These are phyloP conservation scores for Xerophyta viscosa DNA, from an alignment of 106 monocot genomes.

Conservation along the genomic window DNA sequence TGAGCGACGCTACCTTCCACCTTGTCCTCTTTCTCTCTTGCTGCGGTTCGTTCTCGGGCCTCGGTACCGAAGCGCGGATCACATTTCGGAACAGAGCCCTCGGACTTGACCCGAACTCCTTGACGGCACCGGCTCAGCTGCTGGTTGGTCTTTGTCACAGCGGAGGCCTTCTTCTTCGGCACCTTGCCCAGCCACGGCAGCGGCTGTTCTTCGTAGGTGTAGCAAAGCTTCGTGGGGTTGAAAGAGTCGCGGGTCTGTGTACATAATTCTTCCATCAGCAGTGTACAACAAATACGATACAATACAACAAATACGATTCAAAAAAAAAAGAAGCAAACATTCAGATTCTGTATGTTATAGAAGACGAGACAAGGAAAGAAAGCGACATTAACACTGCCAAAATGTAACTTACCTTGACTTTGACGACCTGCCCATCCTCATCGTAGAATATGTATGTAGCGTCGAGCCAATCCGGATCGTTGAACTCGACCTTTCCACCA, in stretches of 20 bases:
- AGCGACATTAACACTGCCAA: too few relatives aligned
- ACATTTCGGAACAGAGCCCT: not conserved
- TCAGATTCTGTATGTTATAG: too few relatives aligned
- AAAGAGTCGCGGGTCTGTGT: conserved; percentile 13
- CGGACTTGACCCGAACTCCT: conserved; percentile 13
- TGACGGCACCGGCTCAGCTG: conserved; percentile 2
- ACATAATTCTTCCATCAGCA: not conserved
- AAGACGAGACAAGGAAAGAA: too few relatives aligned
- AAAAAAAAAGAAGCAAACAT: too few relatives aligned
- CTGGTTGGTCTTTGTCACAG: not conserved
- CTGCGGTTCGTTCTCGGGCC: conserved; percentile 23
- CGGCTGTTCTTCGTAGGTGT: conserved; percentile 16
- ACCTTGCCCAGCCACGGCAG: conserved; percentile 3
- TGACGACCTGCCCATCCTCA: conserved; percentile 7
- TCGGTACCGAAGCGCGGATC: conserved; percentile 9
- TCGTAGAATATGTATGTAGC: conserved; percentile 15
- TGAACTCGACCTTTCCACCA: conserved; percentile 10
- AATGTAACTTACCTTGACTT: conserved; percentile 12
- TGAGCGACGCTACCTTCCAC: conserved; percentile 15
- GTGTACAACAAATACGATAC: not conserved
- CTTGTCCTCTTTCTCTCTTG: conserved; percentile 17
- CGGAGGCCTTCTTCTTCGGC: not conserved
- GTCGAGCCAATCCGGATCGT: conserved; percentile 12
- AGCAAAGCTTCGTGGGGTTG: conserved; percentile 9
- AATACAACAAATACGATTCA: too few relatives aligned